Evolutionary conservation across 305 asterid species (phyloP).

Genomic region (Ilex paraguariensis): DNA sequence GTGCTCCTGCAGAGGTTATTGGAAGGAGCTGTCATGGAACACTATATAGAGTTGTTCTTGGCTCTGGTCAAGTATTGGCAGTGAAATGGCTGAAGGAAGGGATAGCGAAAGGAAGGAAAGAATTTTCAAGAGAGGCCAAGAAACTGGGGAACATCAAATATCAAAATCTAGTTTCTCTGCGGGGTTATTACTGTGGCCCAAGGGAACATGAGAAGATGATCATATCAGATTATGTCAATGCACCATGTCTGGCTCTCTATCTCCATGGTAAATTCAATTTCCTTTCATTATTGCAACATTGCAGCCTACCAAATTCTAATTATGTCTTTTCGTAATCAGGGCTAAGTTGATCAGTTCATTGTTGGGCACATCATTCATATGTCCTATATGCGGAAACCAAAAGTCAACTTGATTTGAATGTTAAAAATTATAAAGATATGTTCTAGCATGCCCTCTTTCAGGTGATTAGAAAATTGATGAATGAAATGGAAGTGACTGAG

Average conservation of each 20-base stretch:
- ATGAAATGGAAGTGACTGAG: too few species aligned
- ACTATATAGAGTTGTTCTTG: constrained; percentile 63
- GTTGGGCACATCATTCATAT: too few species aligned
- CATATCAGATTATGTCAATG: constrained; percentile 52
- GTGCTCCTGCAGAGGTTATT: constrained; percentile 80
- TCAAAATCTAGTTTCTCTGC: constrained; percentile 65
- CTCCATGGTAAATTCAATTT: constrained; percentile 48
- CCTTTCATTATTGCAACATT: background rate
- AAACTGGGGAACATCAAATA: constrained; percentile 73
- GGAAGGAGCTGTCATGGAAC: constrained; percentile 93
- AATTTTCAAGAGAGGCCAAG: constrained; percentile 75
- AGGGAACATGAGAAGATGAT: constrained; percentile 80
- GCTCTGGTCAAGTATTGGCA: constrained; percentile 57
- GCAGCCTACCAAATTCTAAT: too few species aligned
- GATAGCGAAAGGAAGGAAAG: constrained; percentile 67
- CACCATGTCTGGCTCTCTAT: constrained; percentile 67
- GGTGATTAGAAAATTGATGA: too few species aligned
- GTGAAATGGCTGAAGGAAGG: constrained; percentile 85
- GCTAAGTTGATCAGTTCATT: too few species aligned
- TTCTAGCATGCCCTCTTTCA: too few species aligned
- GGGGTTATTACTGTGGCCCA: constrained; percentile 90
- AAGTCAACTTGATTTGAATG: too few species aligned
- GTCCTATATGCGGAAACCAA: too few species aligned
- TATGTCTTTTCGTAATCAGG: too few species aligned
- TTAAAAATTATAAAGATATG: too few species aligned